Evolutionary conservation across 225 moss, liverwort and hornwort genomes (phyloP).

Genomic region (Pseudisothecium myosuroides): DNA sequence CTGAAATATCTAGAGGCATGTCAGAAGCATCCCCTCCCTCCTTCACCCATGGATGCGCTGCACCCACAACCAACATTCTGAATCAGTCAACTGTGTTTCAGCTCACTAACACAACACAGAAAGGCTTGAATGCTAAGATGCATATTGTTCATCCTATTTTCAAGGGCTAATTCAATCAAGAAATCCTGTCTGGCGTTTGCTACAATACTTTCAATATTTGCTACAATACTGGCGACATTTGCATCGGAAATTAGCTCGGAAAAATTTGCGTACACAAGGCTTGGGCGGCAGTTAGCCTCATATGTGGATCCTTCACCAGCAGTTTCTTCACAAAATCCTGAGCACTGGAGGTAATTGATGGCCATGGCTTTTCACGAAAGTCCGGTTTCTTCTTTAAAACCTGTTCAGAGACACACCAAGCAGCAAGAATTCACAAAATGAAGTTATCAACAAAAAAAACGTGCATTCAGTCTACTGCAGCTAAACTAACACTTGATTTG

Average conservation of each 20-base stretch:
- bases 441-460: not conserved
- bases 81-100: not conserved
- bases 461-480: not conserved
- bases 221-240: not conserved
- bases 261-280: constrained; percentile 59
- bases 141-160: not conserved
- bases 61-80: not conserved
- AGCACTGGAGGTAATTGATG: constrained; percentile 59
- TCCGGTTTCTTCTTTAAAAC: constrained; percentile 88
- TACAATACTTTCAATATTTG: not conserved
- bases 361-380: constrained; percentile 85
- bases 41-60: constrained; percentile 95
- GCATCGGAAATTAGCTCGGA: not conserved
- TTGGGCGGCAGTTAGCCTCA: constrained; percentile 87
- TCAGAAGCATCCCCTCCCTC: constrained; percentile 95
- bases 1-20: constrained; percentile 90
- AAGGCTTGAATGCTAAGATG: not conserved
- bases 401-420: constrained; percentile 6
- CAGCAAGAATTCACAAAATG: not conserved
- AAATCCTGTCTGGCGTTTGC: not conserved
- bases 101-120: not conserved
- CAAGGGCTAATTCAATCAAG: not conserved
- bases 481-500: not conserved
- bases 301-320: constrained; percentile 75
- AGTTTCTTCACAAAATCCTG: constrained; percentile 91